Evolutionary conservation across 805 yeast genomes (phyloP), one percentile per base, ranked within the genome.

Genomic region (Monosporozyma aquatica): DNA sequence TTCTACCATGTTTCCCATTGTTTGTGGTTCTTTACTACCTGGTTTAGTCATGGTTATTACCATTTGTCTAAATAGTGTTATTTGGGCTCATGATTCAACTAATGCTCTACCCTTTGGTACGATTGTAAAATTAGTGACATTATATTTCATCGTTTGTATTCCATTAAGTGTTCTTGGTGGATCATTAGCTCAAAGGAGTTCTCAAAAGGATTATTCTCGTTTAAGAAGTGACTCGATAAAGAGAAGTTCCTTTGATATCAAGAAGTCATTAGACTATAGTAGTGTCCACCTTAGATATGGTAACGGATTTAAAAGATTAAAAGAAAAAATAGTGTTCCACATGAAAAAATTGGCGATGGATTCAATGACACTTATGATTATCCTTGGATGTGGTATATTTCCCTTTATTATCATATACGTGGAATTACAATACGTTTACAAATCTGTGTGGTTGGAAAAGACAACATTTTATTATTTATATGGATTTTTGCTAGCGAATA

Each of bases 341-440:
- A 20, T 40, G 13, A 40, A 21, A 17, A 40, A 34, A 20, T 13
- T 38, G 6, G 33, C 41, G 18, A 22, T 29, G 9, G 42, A 43
- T 39, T 34, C 45, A 14, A 32, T 45, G 14, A 40, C 41, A 5
- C 6, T 38, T 5, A 25, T 45, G 18, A 25, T 43, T 20, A 26
- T 42, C 3, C 29, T 46, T 17, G 21, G 24, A 4, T 23, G 82
- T 52, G 95, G 95, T 2, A 39, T 80, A 17, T 70, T 83, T 38
- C 95, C 95, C 27, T 87, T 85, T 56, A 78, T 81, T 14, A 78
- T 86, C 10, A 78, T 84, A n/a, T 81, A 80, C 55, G 87, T 83
- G 43, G 95, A 87, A 55, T 65, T 87, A 45, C 63, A 78, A 43
- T 81, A 78, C 58, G 71, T 85, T 23, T 78, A 82, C 65, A 77